Evolutionary conservation across 2,329 filamentous ascomycete genomes (phyloP).

Genomic region (Trichophaea hybrida): DNA sequence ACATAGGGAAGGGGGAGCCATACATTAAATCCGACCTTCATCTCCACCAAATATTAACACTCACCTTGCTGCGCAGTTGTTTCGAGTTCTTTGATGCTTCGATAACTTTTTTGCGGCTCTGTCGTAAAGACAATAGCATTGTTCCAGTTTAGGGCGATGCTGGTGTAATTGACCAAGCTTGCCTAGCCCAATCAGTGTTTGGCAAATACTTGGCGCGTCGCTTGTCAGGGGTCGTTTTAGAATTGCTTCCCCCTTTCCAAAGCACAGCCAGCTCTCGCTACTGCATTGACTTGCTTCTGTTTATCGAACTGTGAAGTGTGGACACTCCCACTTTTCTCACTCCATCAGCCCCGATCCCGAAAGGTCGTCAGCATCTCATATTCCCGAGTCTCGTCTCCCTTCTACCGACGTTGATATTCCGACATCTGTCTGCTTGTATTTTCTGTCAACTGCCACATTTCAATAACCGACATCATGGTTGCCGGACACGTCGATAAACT

Average conservation of each 20-base stretch:
- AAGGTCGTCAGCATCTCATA: background rate
- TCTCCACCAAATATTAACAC: slow-evolving; percentile 32
- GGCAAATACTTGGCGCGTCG: background rate
- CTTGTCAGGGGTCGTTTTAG: background rate
- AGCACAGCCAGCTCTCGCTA: background rate
- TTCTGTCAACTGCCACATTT: background rate
- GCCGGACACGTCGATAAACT: slow-evolving; percentile 29
- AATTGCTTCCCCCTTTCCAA: background rate
- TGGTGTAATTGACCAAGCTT: background rate
- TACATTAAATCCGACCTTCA: slow-evolving; percentile 99
- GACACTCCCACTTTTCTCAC: background rate
- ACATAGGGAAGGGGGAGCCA: slow-evolving; percentile 16
- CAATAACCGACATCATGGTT: slow-evolving; percentile 12
- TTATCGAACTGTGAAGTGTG: background rate
- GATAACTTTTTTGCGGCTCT: slow-evolving; percentile 2
- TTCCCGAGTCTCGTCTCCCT: background rate
- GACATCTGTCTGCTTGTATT: background rate
- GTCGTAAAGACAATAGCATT: background rate
- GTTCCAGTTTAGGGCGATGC: background rate
- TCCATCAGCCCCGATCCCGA: background rate
- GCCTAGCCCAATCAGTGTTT: background rate
- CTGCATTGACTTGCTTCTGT: background rate
- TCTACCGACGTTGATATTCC: background rate
- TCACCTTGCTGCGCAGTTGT: background rate
- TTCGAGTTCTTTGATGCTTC: background rate